A percentile compares a stretch with the other conserved stretches of the same genome.
phyloP scores from a whole-genome alignment of 2,329 filamentous ascomycete genomes.

The Colletotrichum liriopes region DNA sequence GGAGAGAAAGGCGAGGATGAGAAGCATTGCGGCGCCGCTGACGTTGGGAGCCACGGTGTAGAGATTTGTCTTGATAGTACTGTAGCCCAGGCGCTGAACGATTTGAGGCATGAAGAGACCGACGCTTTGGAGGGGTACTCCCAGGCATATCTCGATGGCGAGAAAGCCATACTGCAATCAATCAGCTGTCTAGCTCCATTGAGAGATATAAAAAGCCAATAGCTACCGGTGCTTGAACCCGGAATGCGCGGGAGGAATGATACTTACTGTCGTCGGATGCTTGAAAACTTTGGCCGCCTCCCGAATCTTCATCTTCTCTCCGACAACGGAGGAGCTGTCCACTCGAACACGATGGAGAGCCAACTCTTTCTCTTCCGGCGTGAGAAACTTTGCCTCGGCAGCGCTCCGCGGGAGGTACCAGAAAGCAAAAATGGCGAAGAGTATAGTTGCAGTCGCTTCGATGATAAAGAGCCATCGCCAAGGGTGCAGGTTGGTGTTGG shows the following conservation, averaged over 20 bases:
- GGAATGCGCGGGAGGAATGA: neutral
- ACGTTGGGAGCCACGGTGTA: slow-evolving; percentile 88
- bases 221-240: neutral
- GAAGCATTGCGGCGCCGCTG: slow-evolving; percentile 79
- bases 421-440: slow-evolving; percentile 76
- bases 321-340: slow-evolving; percentile 77
- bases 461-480: slow-evolving; percentile 71
- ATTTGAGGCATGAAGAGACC: slow-evolving; percentile 71
- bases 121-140: slow-evolving; percentile 71
- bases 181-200: neutral
- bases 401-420: slow-evolving; percentile 79
- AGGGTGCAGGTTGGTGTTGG: slow-evolving; percentile 61
- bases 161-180: slow-evolving; percentile 26
- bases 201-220: neutral
- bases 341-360: slow-evolving; percentile 83
- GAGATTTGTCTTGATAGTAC: slow-evolving; percentile 77
- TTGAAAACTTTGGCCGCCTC: slow-evolving; percentile 68
- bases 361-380: slow-evolving; percentile 75
- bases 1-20: slow-evolving; percentile 80
- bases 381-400: slow-evolving; percentile 76
- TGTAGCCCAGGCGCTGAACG: slow-evolving; percentile 58
- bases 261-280: slow-evolving; percentile 62
- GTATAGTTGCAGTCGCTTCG: slow-evolving; percentile 69
- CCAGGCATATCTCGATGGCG: slow-evolving; percentile 71
- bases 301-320: slow-evolving; percentile 66